Evolutionary conservation across 495 filamentous ascomycete species (phyloP).

Genomic region (Penicillium nucicola): DNA sequence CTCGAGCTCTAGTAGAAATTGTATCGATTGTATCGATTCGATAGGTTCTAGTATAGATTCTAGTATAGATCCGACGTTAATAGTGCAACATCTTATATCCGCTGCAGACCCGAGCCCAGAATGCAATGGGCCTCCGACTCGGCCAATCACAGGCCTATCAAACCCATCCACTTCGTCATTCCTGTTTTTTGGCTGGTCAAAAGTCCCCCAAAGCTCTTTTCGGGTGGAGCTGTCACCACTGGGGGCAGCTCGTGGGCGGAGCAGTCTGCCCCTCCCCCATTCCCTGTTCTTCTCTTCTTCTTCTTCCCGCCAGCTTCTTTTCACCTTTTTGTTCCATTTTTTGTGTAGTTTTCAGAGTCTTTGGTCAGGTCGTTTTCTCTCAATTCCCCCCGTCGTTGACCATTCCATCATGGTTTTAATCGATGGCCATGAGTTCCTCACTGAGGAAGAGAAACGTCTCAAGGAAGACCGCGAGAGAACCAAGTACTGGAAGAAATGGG

Average conservation of each 20-base stretch:
- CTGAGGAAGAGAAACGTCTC: constrained; percentile 83
- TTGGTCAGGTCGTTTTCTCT: neutral
- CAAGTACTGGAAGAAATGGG: constrained; percentile 58
- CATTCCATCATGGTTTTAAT: constrained; percentile 72
- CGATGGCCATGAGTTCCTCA: constrained; percentile 78
- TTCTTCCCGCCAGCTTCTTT: neutral
- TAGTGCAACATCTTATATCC: neutral
- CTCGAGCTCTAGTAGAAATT: too few species aligned
- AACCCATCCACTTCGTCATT: constrained; percentile 18
- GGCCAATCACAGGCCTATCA: constrained; percentile 7
- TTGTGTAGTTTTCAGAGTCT: neutral
- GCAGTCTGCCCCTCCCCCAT: constrained; percentile 3
- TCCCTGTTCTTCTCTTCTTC: neutral
- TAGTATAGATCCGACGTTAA: too few species aligned
- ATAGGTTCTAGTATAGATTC: too few species aligned
- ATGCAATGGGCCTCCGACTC: neutral
- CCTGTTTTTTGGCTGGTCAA: neutral
- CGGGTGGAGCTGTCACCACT: constrained; percentile 6
- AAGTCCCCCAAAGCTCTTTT: too few species aligned
- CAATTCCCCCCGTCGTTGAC: neutral
- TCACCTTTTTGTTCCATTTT: neutral
- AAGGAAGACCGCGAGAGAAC: constrained; percentile 75
- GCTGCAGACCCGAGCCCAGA: constrained; percentile 6
- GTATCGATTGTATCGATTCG: too few species aligned
- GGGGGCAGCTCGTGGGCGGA: neutral